Conservation (phyloP, 1,139 yeast species). For the Kurtzmaniella quercitrusa region DNA sequence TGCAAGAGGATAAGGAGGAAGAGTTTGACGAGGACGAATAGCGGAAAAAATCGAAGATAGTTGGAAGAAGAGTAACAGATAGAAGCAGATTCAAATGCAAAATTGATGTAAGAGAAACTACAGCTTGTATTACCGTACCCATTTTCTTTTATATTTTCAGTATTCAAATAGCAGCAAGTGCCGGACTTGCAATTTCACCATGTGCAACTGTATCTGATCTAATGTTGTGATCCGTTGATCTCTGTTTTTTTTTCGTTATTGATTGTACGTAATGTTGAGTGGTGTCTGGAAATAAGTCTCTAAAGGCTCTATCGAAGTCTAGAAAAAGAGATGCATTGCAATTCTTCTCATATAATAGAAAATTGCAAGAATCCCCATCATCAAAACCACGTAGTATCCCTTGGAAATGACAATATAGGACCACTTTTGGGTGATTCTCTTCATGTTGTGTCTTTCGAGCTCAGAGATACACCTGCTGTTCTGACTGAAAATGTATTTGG, state of each 20-base stretch:
- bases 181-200: not conserved
- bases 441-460: slow-evolving; percentile 59
- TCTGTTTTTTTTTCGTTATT: no score
- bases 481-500: slow-evolving; percentile 61
- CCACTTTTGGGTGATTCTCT: slow-evolving; percentile 52
- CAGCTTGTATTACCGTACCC: not conserved
- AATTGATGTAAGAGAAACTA: not conserved
- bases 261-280: no score
- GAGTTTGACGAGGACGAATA: slow-evolving; percentile 9
- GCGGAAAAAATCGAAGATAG: slow-evolving; percentile 7
- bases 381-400: slow-evolving; percentile 39
- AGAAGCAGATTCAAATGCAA: not conserved
- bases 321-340: slow-evolving; percentile 12
- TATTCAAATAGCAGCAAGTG: not conserved
- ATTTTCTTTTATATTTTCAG: not conserved
- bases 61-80: not conserved
- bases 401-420: slow-evolving; percentile 51
- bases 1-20: slow-evolving; percentile 12
- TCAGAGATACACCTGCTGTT: slow-evolving; percentile 59
- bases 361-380: slow-evolving; percentile 18
- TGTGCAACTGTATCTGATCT: no score
- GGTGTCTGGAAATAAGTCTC: no score
- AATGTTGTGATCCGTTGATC: no score
- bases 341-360: slow-evolving; percentile 26
- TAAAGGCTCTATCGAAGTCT: not conserved